Evolutionary conservation across 768 basidiomycete species (phyloP), one percentile per base, ranked within the genome.

Genomic region (Psilocybe tampanensis): DNA sequence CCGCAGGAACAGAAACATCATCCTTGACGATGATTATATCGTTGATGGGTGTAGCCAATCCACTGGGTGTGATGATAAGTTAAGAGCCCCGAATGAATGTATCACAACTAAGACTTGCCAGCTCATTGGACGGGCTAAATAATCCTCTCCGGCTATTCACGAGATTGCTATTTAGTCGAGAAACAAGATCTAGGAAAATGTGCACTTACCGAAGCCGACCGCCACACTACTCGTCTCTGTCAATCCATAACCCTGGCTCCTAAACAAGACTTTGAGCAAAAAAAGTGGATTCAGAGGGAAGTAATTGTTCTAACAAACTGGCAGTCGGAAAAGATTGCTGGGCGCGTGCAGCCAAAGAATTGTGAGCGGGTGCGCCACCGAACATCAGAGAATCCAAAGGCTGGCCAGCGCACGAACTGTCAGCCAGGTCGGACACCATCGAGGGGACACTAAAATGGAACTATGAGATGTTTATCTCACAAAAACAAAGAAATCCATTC

Each of bases 201-300:
- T 41, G 12, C 19, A 47, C 74, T 55, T 57, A 82, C 76, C 22
- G 72, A 77, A 55, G 18, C 64, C 61, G 17, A 81, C 79, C 7
- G 82, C 80, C 29, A 82, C 75, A 5, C 82, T 82, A 62, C 83
- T 86, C 2, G 83, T 85, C 66, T 88, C 86, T 22, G 85, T 84
- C 55, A 82, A 69, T 2, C 84, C 84, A 60, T 84, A 86, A 7
- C 74, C 81, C 67, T 84, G 83, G 24, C 72, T 77, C 72, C 80
- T 84, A 55, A 24, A 55, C 39, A 24, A 47, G 12, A 36, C 23
- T 26, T 19, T 33, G 29, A 34, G 15, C n/a, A 9, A 47, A 17
- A 29, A 4, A 53, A 5, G 7, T 15, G 33, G 12, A 44, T 19
- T 26, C 29, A 6, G 24, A 8, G 52, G 41, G 43, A 24, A 29